Evolutionary conservation across 495 filamentous ascomycete genomes (phyloP).

Genomic region (Penicillium soppii): DNA sequence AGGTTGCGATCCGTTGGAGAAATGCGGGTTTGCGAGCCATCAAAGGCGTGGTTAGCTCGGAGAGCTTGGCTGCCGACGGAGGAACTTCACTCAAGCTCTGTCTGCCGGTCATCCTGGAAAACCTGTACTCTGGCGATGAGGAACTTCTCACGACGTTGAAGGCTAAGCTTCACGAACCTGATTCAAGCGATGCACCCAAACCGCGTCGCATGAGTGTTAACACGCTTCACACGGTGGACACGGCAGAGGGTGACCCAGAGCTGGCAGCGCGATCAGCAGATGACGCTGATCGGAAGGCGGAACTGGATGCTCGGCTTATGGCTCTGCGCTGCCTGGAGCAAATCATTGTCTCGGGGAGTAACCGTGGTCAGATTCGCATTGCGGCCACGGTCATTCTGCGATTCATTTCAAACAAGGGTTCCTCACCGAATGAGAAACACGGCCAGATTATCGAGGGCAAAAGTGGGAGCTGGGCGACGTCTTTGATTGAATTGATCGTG

Average conservation of each 20-base stretch:
- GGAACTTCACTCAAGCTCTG: constrained; percentile 72
- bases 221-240: constrained; percentile 71
- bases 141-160: constrained; percentile 63
- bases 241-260: constrained; percentile 63
- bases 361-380: constrained; percentile 70
- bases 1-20: constrained; percentile 79
- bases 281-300: constrained; percentile 80
- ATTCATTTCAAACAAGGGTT: constrained; percentile 64
- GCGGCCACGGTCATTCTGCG: constrained; percentile 68
- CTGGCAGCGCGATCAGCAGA: constrained; percentile 71
- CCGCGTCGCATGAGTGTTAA: constrained; percentile 73
- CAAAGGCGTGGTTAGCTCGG: constrained; percentile 72
- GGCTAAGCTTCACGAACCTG: constrained; percentile 58
- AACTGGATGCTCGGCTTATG: constrained; percentile 79
- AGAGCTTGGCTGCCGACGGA: constrained; percentile 69
- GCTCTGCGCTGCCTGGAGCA: constrained; percentile 80
- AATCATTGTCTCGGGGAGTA: constrained; percentile 71
- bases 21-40: constrained; percentile 78
- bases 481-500: constrained; percentile 71
- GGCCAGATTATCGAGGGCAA: constrained; percentile 31
- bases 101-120: constrained; percentile 79
- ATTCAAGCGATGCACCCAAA: constrained; percentile 57
- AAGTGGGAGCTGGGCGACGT: constrained; percentile 70
- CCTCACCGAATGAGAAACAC: constrained; percentile 21
- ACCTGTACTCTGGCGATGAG: constrained; percentile 75